Evolutionary conservation across 768 basidiomycete genomes (phyloP), one percentile per base, ranked within the genome.

Genomic region (Cyclocybe aegerita): DNA sequence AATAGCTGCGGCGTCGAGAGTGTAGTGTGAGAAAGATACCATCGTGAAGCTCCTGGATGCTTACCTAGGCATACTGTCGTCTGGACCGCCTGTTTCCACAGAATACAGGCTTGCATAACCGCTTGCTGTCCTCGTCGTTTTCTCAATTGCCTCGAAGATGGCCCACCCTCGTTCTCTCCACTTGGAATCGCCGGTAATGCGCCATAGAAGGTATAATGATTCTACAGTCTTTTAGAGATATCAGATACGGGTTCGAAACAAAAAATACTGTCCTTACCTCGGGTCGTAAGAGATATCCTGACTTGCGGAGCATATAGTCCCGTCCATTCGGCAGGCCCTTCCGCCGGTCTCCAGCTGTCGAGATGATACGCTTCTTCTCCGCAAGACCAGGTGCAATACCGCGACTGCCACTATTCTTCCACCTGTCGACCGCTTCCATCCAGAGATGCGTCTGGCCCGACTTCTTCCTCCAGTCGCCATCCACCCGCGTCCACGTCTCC

Each of bases 51-150:
- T 17, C 35, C 46, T 14, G 4, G 43, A 39, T 23, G 61, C 78
- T 51, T 37, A 86, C 87, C 88, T 90, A n/a, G 89, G 88, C 86
- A 90, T 89, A 16, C 72, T 71, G 56, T 90, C 79, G 23, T 23
- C 23, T 23, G 23, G 23, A 23, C 23, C 23, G 23, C 23, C 29
- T 6, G 46, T 47, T 10, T 47, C 46, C 35, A 47, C 46, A 16
- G 37, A 36, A 10, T 38, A 29, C 8, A 47, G 37, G 7, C 37
- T 47, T 30, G 46, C 46, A 31, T 47, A 47, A n/a, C 46, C 46
- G 14, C 37, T 38, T 1, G 35, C 17, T 12, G 39, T 30, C 23
- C 36, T 10, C 29, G 37, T 38, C 15, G 37, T 11, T 29, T 39
- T 37, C 11, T 47, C 37, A 29, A 47, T 47, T 7, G 46, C 37